Conservation (phyloP, 805 yeast genomes). For the Ogataea kodamae region DNA sequence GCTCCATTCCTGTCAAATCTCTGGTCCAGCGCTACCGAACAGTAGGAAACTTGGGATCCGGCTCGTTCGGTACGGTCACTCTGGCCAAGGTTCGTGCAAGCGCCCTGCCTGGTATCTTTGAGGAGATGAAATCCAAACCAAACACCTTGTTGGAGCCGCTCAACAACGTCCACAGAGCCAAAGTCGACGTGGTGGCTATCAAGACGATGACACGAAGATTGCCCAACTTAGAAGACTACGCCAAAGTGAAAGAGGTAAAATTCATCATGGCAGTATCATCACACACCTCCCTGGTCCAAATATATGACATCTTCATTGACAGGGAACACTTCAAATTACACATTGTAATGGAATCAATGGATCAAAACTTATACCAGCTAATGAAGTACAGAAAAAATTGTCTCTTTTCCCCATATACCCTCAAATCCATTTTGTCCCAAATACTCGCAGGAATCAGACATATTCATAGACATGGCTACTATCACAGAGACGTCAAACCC, state of each 20-base stretch:
- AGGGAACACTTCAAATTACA: constrained; percentile 54
- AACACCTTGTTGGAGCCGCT: constrained; percentile 53
- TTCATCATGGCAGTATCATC: constrained; percentile 67
- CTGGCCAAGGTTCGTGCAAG: constrained; percentile 49
- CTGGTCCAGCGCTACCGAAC: constrained; percentile 43
- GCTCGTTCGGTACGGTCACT: constrained; percentile 71
- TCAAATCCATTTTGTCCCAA: constrained; percentile 68
- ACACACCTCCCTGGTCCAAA: constrained; percentile 68
- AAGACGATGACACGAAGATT: constrained; percentile 68
- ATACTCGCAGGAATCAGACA: constrained; percentile 74
- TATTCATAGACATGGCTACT: constrained; percentile 65
- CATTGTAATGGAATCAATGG: constrained; percentile 87
- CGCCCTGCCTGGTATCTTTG: constrained; percentile 11
- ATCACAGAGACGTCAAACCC: constrained; percentile 92
- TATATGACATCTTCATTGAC: constrained; percentile 80
- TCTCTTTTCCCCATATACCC: constrained; percentile 52
- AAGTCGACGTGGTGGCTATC: constrained; percentile 58
- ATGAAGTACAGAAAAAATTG: constrained; percentile 57
- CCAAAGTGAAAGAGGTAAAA: constrained; percentile 59
- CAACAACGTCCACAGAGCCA: constrained; percentile 16
- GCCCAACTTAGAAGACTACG: constrained; percentile 50
- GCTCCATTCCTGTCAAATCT: constrained; percentile 39
- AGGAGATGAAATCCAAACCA: constrained; percentile 24
- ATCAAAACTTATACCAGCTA: constrained; percentile 73
- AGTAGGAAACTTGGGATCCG: constrained; percentile 60